These are phyloP conservation scores for Russula foetens DNA, from an alignment of 768 basidiomycete genomes.

Conservation along the genomic window DNA sequence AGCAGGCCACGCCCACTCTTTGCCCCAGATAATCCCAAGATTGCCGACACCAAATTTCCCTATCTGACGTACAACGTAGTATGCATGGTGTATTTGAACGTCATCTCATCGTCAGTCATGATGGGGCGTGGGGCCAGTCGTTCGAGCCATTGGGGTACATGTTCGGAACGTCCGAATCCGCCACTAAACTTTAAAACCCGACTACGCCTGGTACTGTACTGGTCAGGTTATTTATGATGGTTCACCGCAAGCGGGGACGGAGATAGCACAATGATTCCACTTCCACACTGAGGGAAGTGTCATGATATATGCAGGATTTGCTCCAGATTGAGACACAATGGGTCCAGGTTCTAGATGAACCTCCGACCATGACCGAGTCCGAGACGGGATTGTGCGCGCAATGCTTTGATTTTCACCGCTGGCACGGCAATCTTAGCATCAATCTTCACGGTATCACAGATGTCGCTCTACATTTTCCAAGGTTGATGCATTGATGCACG, in stretches of 20 bases:
- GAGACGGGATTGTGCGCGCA: not conserved
- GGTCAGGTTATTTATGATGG: not conserved
- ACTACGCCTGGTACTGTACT: too few relatives aligned
- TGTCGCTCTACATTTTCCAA: too few relatives aligned
- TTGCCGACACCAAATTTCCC: not conserved
- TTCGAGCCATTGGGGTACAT: not conserved
- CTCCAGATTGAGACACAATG: not conserved
- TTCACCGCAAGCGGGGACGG: too few relatives aligned
- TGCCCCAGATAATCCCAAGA: not conserved
- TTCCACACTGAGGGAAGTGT: not conserved
- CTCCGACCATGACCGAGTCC: not conserved
- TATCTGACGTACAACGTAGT: too few relatives aligned
- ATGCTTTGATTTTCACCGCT: not conserved
- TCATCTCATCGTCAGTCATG: not conserved
- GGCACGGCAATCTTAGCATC: not conserved
- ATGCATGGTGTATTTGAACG: not conserved
- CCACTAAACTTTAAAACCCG: conserved; percentile 1
- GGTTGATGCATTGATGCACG: too few relatives aligned
- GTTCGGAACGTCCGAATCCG: not conserved
- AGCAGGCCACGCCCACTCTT: not conserved
- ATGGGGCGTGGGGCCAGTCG: not conserved
- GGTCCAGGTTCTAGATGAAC: not conserved
- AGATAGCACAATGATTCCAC: not conserved
- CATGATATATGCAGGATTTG: not conserved
- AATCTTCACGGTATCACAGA: not conserved